Evolutionary conservation across 192 early-diverging fungal species (phyloP), one percentile per base, ranked within the genome.

Genomic region (Jimgerdemannia flammicorona): DNA sequence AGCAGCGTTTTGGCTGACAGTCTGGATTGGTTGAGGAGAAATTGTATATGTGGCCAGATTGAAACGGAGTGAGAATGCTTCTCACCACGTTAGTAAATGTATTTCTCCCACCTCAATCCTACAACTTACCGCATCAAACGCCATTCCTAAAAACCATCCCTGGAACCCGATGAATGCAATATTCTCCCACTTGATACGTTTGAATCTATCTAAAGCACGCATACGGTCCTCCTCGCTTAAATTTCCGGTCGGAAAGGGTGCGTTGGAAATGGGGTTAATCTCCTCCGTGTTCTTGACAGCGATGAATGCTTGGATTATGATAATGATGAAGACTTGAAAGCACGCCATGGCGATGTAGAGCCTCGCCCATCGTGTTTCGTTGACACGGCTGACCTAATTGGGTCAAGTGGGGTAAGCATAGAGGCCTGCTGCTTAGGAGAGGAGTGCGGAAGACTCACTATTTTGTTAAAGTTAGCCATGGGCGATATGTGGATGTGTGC

Each of bases 111-210:
- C 49, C 49, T 59, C 14, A 10, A 59, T 2, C 49, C 49, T 59
- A 2, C 49, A 10, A 70, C 74, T 73, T 72, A 82, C 81, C 11
- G 81, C 78, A 79, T 82, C 81, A 68, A 79, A 43, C n/a, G 75
- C 73, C 81, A 83, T 83, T n/a, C 64, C 70, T 9, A 74, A 54
- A 42, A 83, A 83, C 78, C 78, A 83, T 6, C 71, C 20, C 66
- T 83, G 78, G 59, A 79, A 83, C 11, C 81, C 81, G 66, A 77
- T 77, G 70, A 83, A 79, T 17, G 75, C 72, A 66, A 83, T 77
- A 20, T 83, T 83, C 67, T 83, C 81, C 81, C 81, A 83, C n/a
- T 79, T 79, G 54, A 83, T 83, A 65, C 78, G 72, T 44, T 64
- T 70, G 17, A 83, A 77, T 39, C 81, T 68, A 64, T 82, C 77